These are phyloP conservation scores for Solanum hybrid DNA, from an alignment of 305 asterid genomes.

Conservation along the genomic window DNA sequence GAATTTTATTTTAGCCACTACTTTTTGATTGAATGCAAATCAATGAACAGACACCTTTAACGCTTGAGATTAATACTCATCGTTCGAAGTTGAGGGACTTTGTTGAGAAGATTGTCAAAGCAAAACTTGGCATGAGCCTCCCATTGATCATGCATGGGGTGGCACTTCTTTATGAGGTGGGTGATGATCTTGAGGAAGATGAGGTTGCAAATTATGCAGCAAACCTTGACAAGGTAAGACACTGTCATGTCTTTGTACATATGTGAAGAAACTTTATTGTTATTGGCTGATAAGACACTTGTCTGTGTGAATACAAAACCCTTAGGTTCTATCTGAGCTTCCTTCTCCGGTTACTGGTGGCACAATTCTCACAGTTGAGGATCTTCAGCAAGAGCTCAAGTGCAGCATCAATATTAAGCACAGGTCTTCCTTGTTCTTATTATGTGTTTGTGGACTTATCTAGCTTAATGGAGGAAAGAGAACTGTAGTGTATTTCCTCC, in stretches of 20 bases:
- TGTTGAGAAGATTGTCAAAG: conserved; percentile 78
- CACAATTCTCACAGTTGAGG: conserved; percentile 81
- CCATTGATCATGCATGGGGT: conserved; percentile 87
- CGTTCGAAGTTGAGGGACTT: conserved; percentile 79
- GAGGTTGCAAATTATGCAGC: conserved; percentile 84
- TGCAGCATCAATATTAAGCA: conserved; percentile 80
- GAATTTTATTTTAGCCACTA: not conserved
- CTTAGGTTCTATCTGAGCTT: conserved; percentile 73
- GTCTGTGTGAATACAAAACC: conserved; percentile 16
- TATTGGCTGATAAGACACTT: conserved; percentile 5
- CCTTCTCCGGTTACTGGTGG: conserved; percentile 84
- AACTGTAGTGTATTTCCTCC: not conserved
- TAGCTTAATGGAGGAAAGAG: not conserved
- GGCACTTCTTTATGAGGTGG: conserved; percentile 86
- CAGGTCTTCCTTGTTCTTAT: conserved; percentile 42
- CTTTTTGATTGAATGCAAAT: conserved; percentile 1
- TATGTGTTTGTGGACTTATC: not conserved
- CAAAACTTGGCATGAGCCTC: conserved; percentile 84
- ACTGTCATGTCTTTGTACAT: not conserved
- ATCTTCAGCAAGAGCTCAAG: conserved; percentile 85
- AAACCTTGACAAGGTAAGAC: conserved; percentile 80
- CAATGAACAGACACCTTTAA: conserved; percentile 71
- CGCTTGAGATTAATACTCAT: conserved; percentile 76
- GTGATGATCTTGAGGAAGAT: conserved; percentile 91
- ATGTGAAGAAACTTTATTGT: not conserved